Base-by-base conservation (phyloP, 345 rosid species). In the Lepidium africanum region DNA sequence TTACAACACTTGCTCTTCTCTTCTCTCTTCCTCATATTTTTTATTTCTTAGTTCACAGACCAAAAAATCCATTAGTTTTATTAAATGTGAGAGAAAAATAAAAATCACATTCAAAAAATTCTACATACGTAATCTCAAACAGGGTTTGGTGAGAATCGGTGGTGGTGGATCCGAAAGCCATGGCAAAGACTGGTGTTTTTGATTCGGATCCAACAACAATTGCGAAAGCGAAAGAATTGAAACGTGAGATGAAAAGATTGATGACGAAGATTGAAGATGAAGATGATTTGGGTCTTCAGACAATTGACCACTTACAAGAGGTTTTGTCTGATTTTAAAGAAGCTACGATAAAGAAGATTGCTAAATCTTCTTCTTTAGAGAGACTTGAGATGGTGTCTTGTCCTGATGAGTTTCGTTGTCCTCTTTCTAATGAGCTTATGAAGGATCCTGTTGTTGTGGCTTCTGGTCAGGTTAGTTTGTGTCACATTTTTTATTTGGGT, bases 391-490 rank as follows among this genome's bases (percentile, higher is more conserved):
- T 82, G 5, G 61, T 78, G 37, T 63, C 84, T 36, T 85, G 87
- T 65, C 99, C 99, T 16, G 90, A 87, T 1, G 96, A 86, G 80
- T 89, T 86, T 63, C 83, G 79, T 69, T 94, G 97, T 61, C 96
- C 96, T 25, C 77, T 94, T 19, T 94, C 99, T 15, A 85, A 83
- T 9, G 96, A 94, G 47, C 66, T 94, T 65, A 94, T 91, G 99
- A 79, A 82, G 72, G 97, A 94, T 85, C 99, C 97, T 40, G 96
- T 94, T 35, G 80, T 94, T 79, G 71, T 94, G 75, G 77, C 93
- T 47, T 81, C 99, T 19, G 99, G 97, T 9, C 90, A 78, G 97
- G 99, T 94, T 63, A 36, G 83, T 49, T 37, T 35, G 21, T 17
- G n/a, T 58, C 47, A 21, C 43, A 47, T 54, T 65, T n/a, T 39